Evolutionary conservation across 1,284 basidiomycete species (phyloP), one percentile per base, ranked within the genome.

Genomic region (Malassezia brasiliensis): DNA sequence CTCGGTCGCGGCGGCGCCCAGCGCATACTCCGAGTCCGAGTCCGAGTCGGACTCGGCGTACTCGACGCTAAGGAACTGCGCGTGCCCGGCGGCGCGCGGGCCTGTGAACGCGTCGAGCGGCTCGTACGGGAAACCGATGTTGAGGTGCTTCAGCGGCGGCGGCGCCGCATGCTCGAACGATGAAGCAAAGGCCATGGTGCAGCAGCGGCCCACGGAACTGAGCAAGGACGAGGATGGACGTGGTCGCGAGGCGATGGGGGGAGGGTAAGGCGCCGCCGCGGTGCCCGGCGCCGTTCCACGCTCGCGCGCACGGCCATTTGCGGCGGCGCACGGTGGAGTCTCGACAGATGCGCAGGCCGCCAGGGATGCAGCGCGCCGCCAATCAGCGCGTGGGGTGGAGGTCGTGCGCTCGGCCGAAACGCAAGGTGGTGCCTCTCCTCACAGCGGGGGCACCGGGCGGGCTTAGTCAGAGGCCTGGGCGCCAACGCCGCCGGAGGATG

Each of bases 31-130:
- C 15, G 45, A 47, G 19, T 55, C 53, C 12, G 39, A 44, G 19
- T 55, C 53, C 12, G 47, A 50, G 40, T 55, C 53, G 2, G 25
- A n/a, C 28, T 55, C 53, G 15, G 47, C 34, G n/a, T 20, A 19
- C 14, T 46, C 42, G 8, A 49, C 22, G 14, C 36, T 35, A 2
- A 55, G 47, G 11, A 55, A 55, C 10, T 50, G 22, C 1, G 53
- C 53, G 22, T 55, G 47, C 2, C 53, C 53, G 3, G 37, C 53
- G 3, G 41, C 32, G 40, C 49, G 22, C 20, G 45, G 45, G 6
- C 31, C 45, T 4, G 39, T 22, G 30, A 35, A 19, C 7, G 40
- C 40, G 7, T 17, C 15, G 11, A 47, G 34, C 19, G 47, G 28
- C 22, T 46, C 47, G 47, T 46, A 39, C 17, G 53, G 47, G 17